These are phyloP conservation scores for Pneumocystis murina DNA, from an alignment of 1,139 yeast genomes.

Conservation along the genomic window DNA sequence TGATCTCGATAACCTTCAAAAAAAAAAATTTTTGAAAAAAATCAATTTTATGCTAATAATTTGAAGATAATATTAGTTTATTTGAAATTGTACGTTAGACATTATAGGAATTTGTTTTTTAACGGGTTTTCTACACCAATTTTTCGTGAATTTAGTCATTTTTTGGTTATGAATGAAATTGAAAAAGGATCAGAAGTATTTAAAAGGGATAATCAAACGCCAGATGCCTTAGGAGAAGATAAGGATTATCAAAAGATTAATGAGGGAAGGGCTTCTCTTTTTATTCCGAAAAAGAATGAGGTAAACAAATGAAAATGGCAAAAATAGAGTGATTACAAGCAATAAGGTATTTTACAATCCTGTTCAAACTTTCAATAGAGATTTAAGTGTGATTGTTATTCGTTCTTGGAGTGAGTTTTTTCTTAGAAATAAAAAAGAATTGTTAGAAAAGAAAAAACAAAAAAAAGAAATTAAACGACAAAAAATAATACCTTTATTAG, in stretches of 20 bases:
- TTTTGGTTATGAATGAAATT: neutral
- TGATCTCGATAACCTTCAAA: too few relatives aligned
- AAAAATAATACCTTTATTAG: neutral
- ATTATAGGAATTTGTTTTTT: neutral
- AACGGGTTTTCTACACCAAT: neutral
- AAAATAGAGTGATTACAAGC: neutral
- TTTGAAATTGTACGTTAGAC: neutral
- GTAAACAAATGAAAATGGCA: neutral
- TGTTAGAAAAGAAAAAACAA: conserved; percentile 23
- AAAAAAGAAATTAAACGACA: conserved; percentile 15
- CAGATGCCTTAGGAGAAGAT: neutral
- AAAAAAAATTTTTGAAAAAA: neutral
- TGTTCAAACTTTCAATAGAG: conserved; percentile 91
- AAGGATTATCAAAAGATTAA: neutral
- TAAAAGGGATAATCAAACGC: neutral
- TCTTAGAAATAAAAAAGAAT: conserved; percentile 21
- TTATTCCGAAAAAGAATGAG: neutral
- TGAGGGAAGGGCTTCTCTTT: neutral
- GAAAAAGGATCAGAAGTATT: neutral
- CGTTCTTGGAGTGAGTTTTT: conserved; percentile 66
- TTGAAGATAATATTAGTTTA: too few relatives aligned
- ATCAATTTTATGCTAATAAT: too few relatives aligned
- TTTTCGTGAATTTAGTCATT: neutral
- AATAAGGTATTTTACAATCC: conserved; percentile 84
- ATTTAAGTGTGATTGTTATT: conserved; percentile 69